Evolutionary conservation across 208 protist species (phyloP).

Genomic region (Trypanosoma scelopori): DNA sequence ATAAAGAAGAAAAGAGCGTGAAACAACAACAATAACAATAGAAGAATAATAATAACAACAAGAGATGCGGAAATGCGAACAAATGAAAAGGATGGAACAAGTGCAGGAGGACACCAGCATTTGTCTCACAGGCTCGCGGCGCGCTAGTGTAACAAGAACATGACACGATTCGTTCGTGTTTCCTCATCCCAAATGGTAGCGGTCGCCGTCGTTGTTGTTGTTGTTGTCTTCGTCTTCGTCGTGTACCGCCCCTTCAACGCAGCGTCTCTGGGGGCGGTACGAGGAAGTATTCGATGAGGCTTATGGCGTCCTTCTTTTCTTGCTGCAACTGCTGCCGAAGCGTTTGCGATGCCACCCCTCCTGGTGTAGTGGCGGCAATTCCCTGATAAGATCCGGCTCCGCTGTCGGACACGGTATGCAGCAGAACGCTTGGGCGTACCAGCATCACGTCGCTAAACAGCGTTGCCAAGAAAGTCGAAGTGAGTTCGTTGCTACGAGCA

Average conservation of each 20-base stretch:
- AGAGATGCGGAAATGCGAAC: too few species aligned
- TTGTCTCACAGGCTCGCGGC: too few species aligned
- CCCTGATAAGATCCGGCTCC: conserved; percentile 28
- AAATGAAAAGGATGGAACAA: too few species aligned
- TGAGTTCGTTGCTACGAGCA: conserved; percentile 60
- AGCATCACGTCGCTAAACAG: conserved; percentile 71
- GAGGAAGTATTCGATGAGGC: conserved; percentile 77
- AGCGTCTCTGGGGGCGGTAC: conserved; percentile 53
- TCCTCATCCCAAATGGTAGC: neutral
- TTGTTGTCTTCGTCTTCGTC: conserved; percentile 2
- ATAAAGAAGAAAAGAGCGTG: conserved; percentile 10
- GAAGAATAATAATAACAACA: too few species aligned
- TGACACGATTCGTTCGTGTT: neutral
- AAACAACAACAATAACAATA: neutral
- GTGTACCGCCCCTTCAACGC: conserved; percentile 5
- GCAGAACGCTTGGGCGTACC: conserved; percentile 32
- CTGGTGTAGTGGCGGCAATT: conserved; percentile 31
- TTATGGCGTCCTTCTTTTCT: conserved; percentile 64
- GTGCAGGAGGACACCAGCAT: too few species aligned
- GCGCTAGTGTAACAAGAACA: too few species aligned
- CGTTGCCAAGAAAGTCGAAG: conserved; percentile 50
- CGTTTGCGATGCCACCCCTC: conserved; percentile 54
- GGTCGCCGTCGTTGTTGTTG: neutral
- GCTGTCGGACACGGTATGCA: neutral
- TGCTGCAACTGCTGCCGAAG: conserved; percentile 67